Percentiles rank a stretch among this genome's conserved stretches.
Conservation (phyloP, 768 basidiomycete genomes). For the Pleurotus sapidus region DNA sequence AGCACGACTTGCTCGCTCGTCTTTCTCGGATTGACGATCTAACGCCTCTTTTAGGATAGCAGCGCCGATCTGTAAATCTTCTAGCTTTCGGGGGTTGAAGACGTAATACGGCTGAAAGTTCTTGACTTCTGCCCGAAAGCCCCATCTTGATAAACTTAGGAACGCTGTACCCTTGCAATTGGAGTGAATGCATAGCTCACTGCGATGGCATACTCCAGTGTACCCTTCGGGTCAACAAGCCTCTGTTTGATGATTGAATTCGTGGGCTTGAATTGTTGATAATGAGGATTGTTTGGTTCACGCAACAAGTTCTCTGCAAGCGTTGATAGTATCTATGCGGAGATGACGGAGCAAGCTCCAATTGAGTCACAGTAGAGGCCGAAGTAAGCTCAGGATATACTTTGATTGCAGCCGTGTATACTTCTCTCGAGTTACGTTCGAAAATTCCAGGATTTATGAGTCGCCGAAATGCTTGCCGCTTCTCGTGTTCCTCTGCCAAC, state of each 20-base stretch:
- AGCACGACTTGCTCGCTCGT: conserved; percentile 43
- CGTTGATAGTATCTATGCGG: conserved; percentile 55
- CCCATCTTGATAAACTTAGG: conserved; percentile 50
- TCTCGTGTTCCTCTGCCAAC: conserved; percentile 54
- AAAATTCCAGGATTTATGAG: conserved; percentile 78
- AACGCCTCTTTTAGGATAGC: conserved; percentile 64
- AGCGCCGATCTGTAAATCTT: conserved; percentile 60
- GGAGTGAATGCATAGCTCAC: conserved; percentile 38
- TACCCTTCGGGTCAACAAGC: conserved; percentile 69
- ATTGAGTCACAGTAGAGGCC: conserved; percentile 12
- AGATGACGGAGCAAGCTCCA: conserved; percentile 14
- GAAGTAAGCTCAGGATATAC: conserved; percentile 34
- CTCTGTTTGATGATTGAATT: conserved; percentile 65
- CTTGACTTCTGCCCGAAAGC: conserved; percentile 69
- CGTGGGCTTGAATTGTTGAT: conserved; percentile 71
- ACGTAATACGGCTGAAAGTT: conserved; percentile 74
- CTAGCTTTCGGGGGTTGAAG: conserved; percentile 50
- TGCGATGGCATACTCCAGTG: conserved; percentile 77
- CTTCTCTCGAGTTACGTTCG: conserved; percentile 63
- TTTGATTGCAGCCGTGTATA: conserved; percentile 61
- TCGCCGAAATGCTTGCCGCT: conserved; percentile 68
- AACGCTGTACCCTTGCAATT: conserved; percentile 2
- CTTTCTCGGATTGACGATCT: conserved; percentile 46
- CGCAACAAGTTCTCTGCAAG: conserved; percentile 73
- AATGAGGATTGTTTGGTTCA: conserved; percentile 74